These are phyloP conservation scores for Russula sp. DNA, from an alignment of 768 basidiomycete species.

Conservation along the genomic window DNA sequence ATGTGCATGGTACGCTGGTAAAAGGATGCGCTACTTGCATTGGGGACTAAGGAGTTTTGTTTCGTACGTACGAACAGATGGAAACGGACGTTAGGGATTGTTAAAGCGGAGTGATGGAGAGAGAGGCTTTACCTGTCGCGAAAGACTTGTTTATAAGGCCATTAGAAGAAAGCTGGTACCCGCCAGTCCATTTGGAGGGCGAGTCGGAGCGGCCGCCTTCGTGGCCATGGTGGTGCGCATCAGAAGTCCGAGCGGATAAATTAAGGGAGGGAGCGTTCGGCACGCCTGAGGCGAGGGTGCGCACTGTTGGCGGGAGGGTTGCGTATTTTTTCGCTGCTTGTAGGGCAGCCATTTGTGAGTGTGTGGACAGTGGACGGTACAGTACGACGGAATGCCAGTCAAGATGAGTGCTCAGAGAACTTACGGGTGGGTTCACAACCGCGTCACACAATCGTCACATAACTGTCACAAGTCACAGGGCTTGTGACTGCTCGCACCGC, in stretches of 20 bases:
- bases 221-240: constrained; percentile 53
- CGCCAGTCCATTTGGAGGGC: constrained; percentile 62
- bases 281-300: constrained; percentile 74
- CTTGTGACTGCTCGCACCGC: background rate
- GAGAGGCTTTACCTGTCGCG: constrained; percentile 55
- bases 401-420: background rate
- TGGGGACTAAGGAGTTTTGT: constrained; percentile 42
- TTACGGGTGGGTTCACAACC: background rate
- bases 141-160: constrained; percentile 66
- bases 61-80: no score
- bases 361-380: no score
- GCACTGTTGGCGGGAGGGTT: constrained; percentile 77
- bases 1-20: constrained; percentile 77
- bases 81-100: background rate
- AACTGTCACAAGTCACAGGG: background rate
- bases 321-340: constrained; percentile 78
- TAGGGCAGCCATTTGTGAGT: constrained; percentile 44
- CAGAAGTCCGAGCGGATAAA: constrained; percentile 62
- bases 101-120: background rate
- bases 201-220: constrained; percentile 60
- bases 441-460: background rate
- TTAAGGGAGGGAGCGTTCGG: constrained; percentile 75
- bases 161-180: constrained; percentile 43
- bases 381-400: no score
- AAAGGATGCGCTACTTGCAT: constrained; percentile 45